These are phyloP conservation scores for Casuarina glauca DNA, from an alignment of 306 rosid species.

Conservation along the genomic window DNA sequence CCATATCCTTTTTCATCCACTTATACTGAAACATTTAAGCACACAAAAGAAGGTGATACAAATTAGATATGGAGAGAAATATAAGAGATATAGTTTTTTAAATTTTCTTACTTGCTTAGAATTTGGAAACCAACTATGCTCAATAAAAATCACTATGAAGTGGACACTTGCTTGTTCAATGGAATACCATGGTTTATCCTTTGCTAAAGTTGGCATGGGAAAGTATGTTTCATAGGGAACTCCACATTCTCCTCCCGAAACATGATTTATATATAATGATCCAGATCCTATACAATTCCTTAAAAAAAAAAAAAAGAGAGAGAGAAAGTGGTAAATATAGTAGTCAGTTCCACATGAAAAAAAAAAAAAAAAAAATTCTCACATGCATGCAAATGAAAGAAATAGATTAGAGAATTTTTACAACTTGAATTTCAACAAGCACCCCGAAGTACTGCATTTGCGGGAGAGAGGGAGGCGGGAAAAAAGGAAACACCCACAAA, in stretches of 20 bases:
- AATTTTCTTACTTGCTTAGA: slow-evolving; percentile 65
- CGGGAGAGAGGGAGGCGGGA: not conserved
- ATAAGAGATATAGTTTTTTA: not conserved
- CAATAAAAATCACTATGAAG: slow-evolving; percentile 80
- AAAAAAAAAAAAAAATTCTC: too few relatives aligned
- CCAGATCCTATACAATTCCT: slow-evolving; percentile 68
- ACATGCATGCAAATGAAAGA: too few relatives aligned
- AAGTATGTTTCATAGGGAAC: slow-evolving; percentile 88
- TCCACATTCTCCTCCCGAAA: slow-evolving; percentile 97
- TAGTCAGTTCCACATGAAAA: not conserved
- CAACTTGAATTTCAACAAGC: slow-evolving; percentile 21
- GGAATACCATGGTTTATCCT: slow-evolving; percentile 95
- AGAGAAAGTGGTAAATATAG: not conserved
- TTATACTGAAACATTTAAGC: slow-evolving; percentile 47
- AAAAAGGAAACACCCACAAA: too few relatives aligned
- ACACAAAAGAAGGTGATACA: slow-evolving; percentile 13
- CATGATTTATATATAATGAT: slow-evolving; percentile 58
- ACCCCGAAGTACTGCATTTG: slow-evolving; percentile 46
- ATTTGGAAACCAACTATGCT: slow-evolving; percentile 58
- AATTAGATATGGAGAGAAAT: not conserved
- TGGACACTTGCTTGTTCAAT: slow-evolving; percentile 80
- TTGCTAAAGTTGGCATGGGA: slow-evolving; percentile 71
- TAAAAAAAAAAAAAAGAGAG: not conserved
- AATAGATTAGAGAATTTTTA: too few relatives aligned
- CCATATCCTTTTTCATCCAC: slow-evolving; percentile 82